These are phyloP conservation scores for Raphanus sativus DNA, from an alignment of 345 rosid genomes.

Conservation along the genomic window DNA sequence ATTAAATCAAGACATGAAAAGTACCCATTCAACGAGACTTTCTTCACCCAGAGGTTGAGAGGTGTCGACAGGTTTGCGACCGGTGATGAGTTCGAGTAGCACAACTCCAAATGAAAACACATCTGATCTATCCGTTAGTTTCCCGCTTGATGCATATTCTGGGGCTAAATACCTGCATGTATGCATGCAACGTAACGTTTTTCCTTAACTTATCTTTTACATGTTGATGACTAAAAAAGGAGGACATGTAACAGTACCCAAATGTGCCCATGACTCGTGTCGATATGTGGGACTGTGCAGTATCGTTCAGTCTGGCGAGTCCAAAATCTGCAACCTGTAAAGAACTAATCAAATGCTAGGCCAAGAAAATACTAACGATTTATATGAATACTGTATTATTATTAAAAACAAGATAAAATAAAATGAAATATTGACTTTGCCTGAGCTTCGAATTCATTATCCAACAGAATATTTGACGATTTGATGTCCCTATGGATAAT, in stretches of 20 bases:
- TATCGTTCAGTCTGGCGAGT: constrained; percentile 82
- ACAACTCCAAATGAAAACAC: constrained; percentile 97
- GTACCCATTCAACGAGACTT: constrained; percentile 98
- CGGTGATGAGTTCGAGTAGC: constrained; percentile 87
- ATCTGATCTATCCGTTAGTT: constrained; percentile 67
- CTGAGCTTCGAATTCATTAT: constrained; percentile 58
- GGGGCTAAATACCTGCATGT: constrained; percentile 64
- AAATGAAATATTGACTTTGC: constrained; percentile 22
- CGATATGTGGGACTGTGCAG: constrained; percentile 81
- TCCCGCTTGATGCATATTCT: constrained; percentile 79
- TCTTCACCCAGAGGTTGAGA: constrained; percentile 92
- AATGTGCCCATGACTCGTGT: constrained; percentile 99
- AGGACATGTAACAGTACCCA: constrained; percentile 45
- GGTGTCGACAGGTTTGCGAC: constrained; percentile 87
- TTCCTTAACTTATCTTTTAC: no score
- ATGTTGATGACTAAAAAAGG: no score
- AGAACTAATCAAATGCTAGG: constrained; percentile 10
- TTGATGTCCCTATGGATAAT: constrained; percentile 78
- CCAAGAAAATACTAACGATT: constrained; percentile 12
- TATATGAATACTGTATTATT: background rate
- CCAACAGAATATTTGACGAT: constrained; percentile 71
- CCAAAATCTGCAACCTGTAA: constrained; percentile 96
- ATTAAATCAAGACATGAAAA: background rate
- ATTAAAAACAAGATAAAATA: background rate
- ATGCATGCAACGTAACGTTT: background rate